Base-by-base conservation (phyloP, 306 rosid species). In the Vigna hirtella region DNA sequence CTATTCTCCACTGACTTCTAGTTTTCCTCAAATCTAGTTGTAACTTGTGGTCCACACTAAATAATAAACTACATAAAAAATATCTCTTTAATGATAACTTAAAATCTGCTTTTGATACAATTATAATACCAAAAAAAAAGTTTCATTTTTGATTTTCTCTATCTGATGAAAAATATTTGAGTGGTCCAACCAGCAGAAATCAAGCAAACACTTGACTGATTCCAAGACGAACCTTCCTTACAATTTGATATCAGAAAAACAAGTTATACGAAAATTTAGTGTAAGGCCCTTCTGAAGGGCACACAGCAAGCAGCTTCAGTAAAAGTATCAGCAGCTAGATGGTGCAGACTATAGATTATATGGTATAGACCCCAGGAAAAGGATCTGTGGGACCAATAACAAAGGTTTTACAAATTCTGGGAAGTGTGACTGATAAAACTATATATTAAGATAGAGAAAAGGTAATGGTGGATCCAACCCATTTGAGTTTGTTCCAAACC, bases 401-500 rank as follows among this genome's bases (percentile, higher is more conserved):
- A 78, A 80, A 52, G 66, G 63, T 85, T 86, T 76, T 70, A 66
- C 66, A 85, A 80, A 84, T 79, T 81, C 77, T 71, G 83, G 58
- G 67, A 32, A 51, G 70, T 15, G 32, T 80, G 70, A 42, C 57
- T 65, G 70, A 34, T 36, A 6, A 36, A 36, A 6, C 7, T 36
- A 34, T 36, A 83, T 13, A 82, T 40, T 79, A 79, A 74, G 36
- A 63, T 72, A 66, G 80, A 73, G 24, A 51, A 76, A 76, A 77
- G 73, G 77, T 68, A 76, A 82, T 74, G 88, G 94, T 90, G 97
- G 93, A 87, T 88, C 94, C 91, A 91, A 86, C 89, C 88, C 86
- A 88, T 83, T 76, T 77, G 89, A 82, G 74, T 76, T 79, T 88
- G 85, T 83, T 80, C 83, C 88, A 74, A 82, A 86, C 52, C 72